phyloP scores from a whole-genome alignment of 257 asterid genomes.

The Gentiana straminea region DNA sequence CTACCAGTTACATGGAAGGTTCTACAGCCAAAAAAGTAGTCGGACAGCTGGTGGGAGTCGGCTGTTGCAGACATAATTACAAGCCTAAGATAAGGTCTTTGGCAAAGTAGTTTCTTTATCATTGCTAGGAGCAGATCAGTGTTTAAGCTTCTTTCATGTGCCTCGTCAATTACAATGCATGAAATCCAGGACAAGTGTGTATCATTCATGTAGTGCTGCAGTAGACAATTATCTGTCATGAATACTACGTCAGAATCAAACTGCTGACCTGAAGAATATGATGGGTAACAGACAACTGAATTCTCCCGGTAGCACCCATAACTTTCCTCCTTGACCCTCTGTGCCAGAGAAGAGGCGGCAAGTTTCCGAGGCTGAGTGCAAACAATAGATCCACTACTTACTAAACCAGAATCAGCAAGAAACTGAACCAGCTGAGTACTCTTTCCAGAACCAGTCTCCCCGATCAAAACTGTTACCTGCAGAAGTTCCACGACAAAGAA shows the following conservation, averaged over 20 bases:
- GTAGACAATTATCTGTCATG: constrained; percentile 82
- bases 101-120: constrained; percentile 56
- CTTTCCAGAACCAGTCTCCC: constrained; percentile 98
- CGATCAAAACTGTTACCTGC: constrained; percentile 67
- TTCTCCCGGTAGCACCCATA: constrained; percentile 44
- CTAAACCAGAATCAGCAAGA: constrained; percentile 71
- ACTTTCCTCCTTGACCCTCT: constrained; percentile 79
- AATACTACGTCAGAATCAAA: constrained; percentile 49
- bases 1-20: constrained; percentile 64
- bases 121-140: constrained; percentile 88
- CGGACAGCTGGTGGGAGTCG: constrained; percentile 64
- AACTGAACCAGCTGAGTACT: constrained; percentile 93
- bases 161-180: constrained; percentile 89
- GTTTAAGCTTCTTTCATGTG: constrained; percentile 93
- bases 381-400: constrained; percentile 41
- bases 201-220: constrained; percentile 80
- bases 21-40: constrained; percentile 67
- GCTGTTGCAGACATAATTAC: constrained; percentile 95
- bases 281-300: constrained; percentile 37
- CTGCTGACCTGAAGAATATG: constrained; percentile 49
- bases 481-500: constrained; percentile 6
- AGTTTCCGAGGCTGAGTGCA: constrained; percentile 98
- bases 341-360: constrained; percentile 68
- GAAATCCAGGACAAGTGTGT: constrained; percentile 49
- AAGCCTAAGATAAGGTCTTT: constrained; percentile 65